A percentile compares a stretch with the other conserved stretches of the same genome.
Evolutionary conservation across 2,329 filamentous ascomycete genomes (phyloP).

Genomic region (Pseudogymnoascus sp.): DNA sequence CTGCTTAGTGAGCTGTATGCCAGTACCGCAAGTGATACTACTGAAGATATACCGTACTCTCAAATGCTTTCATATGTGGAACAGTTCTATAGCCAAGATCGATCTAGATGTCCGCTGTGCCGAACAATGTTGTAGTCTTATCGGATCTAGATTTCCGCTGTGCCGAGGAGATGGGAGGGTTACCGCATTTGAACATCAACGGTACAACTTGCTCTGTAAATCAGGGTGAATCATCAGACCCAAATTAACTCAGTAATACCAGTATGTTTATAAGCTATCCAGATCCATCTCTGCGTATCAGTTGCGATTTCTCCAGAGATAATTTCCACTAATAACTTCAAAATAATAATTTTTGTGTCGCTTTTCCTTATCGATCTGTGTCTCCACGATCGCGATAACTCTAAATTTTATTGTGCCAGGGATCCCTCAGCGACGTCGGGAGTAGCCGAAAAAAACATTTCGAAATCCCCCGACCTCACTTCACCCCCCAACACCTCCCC

Average conservation of each 20-base stretch:
- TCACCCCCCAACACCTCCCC: background rate
- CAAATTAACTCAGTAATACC: background rate
- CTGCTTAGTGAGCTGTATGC: background rate
- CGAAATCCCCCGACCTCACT: background rate
- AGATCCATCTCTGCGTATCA: background rate
- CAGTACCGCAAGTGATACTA: background rate
- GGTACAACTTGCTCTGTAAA: background rate
- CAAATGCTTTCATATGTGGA: background rate
- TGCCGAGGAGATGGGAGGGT: background rate
- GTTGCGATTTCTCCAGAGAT: background rate
- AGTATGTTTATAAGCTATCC: background rate
- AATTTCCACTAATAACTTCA: background rate
- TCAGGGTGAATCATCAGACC: background rate
- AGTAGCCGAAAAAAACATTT: background rate
- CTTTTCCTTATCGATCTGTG: background rate
- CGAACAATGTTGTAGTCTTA: no score
- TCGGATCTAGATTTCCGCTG: background rate
- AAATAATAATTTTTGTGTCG: background rate
- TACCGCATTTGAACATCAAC: background rate
- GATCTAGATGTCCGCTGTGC: no score
- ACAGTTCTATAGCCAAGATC: background rate
- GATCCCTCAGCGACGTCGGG: background rate
- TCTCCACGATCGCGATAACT: background rate
- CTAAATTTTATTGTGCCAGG: slow-evolving; percentile 1
- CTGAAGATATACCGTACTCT: background rate